Base-by-base conservation (phyloP, 2,329 filamentous ascomycete genomes). In the Xylariaceae sp. region DNA sequence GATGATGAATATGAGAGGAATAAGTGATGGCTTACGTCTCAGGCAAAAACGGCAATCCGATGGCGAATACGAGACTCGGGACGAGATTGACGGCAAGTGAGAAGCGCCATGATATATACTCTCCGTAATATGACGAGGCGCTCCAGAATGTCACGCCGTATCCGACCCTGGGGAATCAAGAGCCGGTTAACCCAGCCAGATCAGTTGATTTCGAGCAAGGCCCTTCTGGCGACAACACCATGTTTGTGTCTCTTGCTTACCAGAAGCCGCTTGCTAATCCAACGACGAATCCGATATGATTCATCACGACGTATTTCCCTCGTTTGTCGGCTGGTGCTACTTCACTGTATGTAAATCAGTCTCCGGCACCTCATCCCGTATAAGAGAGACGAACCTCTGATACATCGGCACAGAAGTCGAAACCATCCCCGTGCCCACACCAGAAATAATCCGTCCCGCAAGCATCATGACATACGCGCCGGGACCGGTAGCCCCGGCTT, bases 401-500 rank as follows among this genome's bases (percentile, higher is more conserved):
- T 84, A 85, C 3, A 85, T 66, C 1, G 82, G 82, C 56, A 85
- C 82, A 3, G 78, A 76, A 2, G 82, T 84, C 44, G 80, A 82
- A 7, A 85, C 76, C 15, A 84, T 71, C 2, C 80, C 81, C 4
- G 80, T 77, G 2, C 82, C 82, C 4, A 82, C 57, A 1, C 82
- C 82, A 7, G 77, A 79, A 23, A 83, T 71, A 34, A 81, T 74
- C 15, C 82, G 74, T 2, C 82, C 82, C 1, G 75, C 64, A 9
- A 81, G 73, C 74, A 85, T 80, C 73, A 78, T 76, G 4, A 69
- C 73, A 6, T 79, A 74, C 1, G 78, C 79, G 6, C 69, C 68
- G 0, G 69, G 58, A 0, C 77, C 78, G 0, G 65, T 67, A 0
- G 80, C 78, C 0, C 73, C 71, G 0, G 78, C 77, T 68, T 82